Conservation (phyloP, 2,329 filamentous ascomycete genomes). For the Colletotrichum sp. region DNA sequence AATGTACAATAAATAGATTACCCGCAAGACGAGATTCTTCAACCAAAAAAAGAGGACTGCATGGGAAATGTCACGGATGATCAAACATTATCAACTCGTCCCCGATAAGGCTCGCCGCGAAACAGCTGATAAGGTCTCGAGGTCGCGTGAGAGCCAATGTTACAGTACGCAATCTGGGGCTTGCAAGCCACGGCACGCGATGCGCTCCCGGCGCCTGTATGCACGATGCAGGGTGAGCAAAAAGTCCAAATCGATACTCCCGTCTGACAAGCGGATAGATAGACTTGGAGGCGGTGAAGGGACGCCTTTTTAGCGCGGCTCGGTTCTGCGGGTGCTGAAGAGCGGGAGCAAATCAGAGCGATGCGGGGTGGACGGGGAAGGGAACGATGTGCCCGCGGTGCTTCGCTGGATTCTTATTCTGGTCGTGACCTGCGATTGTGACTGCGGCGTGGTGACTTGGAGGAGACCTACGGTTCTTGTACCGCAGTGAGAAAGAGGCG, state of each 20-base stretch:
- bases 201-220: background rate
- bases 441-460: background rate
- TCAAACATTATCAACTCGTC: background rate
- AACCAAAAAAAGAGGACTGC: background rate
- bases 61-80: background rate
- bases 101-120: background rate
- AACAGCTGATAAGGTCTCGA: background rate
- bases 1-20: conserved; percentile 22
- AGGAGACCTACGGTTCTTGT: background rate
- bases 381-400: background rate
- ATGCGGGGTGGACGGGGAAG: background rate
- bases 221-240: conserved; percentile 16
- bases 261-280: background rate
- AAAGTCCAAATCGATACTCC: background rate
- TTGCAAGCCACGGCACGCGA: background rate
- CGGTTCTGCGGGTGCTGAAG: conserved; percentile 5
- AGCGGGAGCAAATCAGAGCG: conserved; percentile 8
- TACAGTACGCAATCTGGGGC: background rate
- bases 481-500: background rate
- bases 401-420: background rate
- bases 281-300: conserved; percentile 4
- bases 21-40: conserved; percentile 12
- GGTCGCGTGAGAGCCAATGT: background rate
- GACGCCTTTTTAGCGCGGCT: background rate
- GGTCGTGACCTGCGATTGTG: background rate